Evolutionary conservation across 352 stramenopile species (phyloP).

Genomic region (Phytopythium boreale): DNA sequence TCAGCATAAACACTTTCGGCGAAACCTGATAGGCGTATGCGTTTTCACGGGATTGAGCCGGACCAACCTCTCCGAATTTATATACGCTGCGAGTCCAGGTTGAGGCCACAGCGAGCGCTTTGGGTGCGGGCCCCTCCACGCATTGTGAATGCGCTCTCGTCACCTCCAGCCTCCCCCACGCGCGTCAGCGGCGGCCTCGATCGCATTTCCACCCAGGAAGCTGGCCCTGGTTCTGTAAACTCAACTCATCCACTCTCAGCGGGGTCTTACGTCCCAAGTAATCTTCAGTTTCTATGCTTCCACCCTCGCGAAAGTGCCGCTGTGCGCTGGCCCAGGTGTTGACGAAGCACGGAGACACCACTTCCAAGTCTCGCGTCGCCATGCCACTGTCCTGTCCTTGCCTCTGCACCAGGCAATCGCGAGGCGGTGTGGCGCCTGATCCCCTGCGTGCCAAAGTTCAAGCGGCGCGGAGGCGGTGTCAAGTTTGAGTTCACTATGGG

Average conservation of each 20-base stretch:
- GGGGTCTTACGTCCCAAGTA: neutral
- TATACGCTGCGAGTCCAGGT: too few relatives aligned
- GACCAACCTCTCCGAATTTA: neutral
- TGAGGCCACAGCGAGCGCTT: too few relatives aligned
- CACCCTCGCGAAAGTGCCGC: neutral
- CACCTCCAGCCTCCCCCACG: neutral
- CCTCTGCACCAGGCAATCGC: neutral
- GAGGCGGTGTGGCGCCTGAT: neutral
- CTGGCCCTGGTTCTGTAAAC: neutral
- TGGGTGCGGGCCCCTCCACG: too few relatives aligned
- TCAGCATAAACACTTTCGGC: neutral
- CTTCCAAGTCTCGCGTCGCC: neutral
- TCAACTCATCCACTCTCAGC: neutral
- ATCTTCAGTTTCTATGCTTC: constrained; percentile 3
- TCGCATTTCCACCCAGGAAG: neutral
- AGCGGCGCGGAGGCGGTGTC: neutral
- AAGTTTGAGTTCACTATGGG: neutral
- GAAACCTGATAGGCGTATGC: neutral
- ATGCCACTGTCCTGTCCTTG: neutral
- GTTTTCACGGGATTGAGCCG: neutral
- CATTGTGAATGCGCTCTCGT: neutral
- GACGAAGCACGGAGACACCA: neutral
- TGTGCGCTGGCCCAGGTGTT: neutral
- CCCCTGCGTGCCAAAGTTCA: neutral
- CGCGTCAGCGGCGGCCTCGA: too few relatives aligned